Conservation (phyloP, 768 basidiomycete species). For the Lenzites betulinus region DNA sequence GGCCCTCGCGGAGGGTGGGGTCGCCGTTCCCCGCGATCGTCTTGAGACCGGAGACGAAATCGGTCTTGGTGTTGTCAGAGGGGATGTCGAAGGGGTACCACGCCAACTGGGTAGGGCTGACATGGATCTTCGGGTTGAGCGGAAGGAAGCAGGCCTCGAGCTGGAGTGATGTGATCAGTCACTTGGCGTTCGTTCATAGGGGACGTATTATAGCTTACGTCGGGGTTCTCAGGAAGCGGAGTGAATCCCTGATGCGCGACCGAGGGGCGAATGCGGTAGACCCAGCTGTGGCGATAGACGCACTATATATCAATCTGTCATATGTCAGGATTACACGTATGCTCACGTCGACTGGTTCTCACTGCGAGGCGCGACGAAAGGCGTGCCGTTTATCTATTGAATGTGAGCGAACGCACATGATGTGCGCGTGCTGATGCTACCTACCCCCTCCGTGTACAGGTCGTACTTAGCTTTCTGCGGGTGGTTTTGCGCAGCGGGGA, state of each 20-base stretch:
- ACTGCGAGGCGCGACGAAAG: constrained; percentile 58
- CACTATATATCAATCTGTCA: neutral
- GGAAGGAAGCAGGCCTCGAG: constrained; percentile 65
- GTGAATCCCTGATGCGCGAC: constrained; percentile 67
- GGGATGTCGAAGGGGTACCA: constrained; percentile 67
- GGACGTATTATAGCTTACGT: constrained; percentile 40
- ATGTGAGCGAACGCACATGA: neutral
- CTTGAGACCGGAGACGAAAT: constrained; percentile 63
- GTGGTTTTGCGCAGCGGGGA: constrained; percentile 60
- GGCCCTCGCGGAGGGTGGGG: constrained; percentile 61
- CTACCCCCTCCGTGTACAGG: constrained; percentile 59
- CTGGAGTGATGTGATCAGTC: constrained; percentile 40
- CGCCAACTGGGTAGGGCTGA: constrained; percentile 64
- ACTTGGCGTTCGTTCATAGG: too few species aligned
- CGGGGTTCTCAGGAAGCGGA: constrained; percentile 54
- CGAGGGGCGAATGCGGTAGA: constrained; percentile 69
- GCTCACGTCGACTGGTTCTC: constrained; percentile 55
- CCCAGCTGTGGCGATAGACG: constrained; percentile 43
- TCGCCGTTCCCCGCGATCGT: constrained; percentile 66
- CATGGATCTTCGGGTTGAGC: constrained; percentile 58
- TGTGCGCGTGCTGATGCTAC: constrained; percentile 17
- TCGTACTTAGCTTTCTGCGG: constrained; percentile 67
- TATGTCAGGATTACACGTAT: neutral
- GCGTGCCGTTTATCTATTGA: constrained; percentile 56
- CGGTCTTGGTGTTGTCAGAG: constrained; percentile 39